These are phyloP conservation scores for Paramecium octaurelia DNA, from an alignment of 73 alveolate genomes.

Conservation along the genomic window DNA sequence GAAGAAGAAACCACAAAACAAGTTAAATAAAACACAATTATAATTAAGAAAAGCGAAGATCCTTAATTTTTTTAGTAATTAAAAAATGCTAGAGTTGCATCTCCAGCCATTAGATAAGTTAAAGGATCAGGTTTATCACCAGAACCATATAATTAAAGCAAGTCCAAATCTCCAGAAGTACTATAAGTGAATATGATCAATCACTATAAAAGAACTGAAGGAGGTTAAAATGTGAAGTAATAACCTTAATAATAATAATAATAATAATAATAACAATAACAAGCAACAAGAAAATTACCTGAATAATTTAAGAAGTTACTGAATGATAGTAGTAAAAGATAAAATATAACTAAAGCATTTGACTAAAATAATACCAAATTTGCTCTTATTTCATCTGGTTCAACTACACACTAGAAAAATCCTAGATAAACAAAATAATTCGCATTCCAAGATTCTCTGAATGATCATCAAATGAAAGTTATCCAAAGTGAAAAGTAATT, in stretches of 20 bases:
- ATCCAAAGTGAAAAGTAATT: neutral
- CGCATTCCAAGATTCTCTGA: neutral
- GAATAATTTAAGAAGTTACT: neutral
- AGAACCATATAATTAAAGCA: neutral
- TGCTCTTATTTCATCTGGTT: neutral
- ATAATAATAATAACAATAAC: neutral
- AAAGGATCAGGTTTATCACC: neutral
- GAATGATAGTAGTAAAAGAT: neutral
- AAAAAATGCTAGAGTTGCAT: neutral
- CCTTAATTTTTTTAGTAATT: neutral
- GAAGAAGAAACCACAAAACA: neutral
- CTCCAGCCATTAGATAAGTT: neutral
- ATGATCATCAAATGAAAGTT: neutral
- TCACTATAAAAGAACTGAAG: neutral
- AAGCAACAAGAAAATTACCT: neutral
- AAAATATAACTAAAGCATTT: neutral
- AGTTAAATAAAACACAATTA: neutral
- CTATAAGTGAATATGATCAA: neutral
- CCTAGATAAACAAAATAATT: neutral
- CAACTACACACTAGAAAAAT: neutral
- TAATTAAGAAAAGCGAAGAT: neutral
- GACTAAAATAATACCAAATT: neutral
- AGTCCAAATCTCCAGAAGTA: neutral
- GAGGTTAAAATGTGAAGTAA: neutral
- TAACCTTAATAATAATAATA: neutral